These are phyloP conservation scores for Podosphaera aphanis DNA, from an alignment of 2,329 filamentous ascomycete species.

Conservation along the genomic window DNA sequence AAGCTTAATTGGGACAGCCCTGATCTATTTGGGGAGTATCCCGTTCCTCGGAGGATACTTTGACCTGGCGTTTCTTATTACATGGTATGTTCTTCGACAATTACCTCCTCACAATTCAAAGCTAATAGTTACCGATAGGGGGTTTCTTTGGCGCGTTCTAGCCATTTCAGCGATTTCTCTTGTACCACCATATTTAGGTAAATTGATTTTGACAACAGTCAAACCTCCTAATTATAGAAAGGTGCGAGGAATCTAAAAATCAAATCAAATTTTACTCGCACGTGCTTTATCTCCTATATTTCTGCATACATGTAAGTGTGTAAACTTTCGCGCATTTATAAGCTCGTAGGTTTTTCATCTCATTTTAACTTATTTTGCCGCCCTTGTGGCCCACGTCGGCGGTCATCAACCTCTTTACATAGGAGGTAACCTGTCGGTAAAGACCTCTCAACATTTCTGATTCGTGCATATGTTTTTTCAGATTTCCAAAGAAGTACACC, in stretches of 20 bases:
- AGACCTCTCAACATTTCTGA: too few relatives aligned
- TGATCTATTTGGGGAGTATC: conserved; percentile 58
- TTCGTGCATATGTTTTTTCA: too few relatives aligned
- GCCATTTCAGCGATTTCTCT: conserved; percentile 62
- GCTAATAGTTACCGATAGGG: conserved; percentile 22
- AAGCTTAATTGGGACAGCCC: conserved; percentile 57
- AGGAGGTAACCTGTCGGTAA: too few relatives aligned
- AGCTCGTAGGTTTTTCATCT: too few relatives aligned
- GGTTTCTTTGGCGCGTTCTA: conserved; percentile 69
- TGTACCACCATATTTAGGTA: conserved; percentile 68
- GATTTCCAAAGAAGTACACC: too few relatives aligned
- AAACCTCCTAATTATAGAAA: conserved; percentile 89
- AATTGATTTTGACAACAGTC: conserved; percentile 62
- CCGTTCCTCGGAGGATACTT: conserved; percentile 83
- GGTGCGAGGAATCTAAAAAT: conserved; percentile 38
- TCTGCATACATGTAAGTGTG: too few relatives aligned
- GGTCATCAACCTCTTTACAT: too few relatives aligned
- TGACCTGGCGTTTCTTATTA: conserved; percentile 58
- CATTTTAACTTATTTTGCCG: too few relatives aligned
- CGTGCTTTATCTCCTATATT: too few relatives aligned
- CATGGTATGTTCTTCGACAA: conserved; percentile 24
- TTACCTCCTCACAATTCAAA: background rate
- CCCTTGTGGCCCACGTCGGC: too few relatives aligned
- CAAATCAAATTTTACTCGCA: too few relatives aligned
- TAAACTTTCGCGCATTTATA: too few relatives aligned